phyloP scores from a whole-genome alignment of 352 stramenopile genomes.

The Phytophthora gonapodyides region DNA sequence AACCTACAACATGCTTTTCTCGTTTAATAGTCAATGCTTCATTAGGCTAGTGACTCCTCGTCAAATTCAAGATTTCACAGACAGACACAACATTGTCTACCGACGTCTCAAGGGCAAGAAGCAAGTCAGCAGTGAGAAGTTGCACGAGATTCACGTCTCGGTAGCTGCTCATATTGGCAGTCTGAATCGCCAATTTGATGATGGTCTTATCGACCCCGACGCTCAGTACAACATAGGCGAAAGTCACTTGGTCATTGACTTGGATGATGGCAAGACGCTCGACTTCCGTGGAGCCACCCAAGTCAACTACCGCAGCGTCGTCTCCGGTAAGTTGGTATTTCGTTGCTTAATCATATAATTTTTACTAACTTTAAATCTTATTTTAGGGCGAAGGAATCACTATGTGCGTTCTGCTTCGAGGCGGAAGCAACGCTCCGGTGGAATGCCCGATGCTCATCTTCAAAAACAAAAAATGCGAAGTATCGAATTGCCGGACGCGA shows the following conservation, averaged over 20 bases:
- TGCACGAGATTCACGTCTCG: background rate
- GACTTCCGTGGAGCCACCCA: background rate
- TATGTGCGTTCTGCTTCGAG: conserved; percentile 15
- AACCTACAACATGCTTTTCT: too few species aligned
- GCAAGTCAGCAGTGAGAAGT: conserved; percentile 4
- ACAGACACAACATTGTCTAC: conserved; percentile 6
- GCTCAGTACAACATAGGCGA: conserved; percentile 6
- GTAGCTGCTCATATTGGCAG: background rate
- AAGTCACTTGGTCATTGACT: conserved; percentile 7
- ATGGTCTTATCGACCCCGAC: background rate
- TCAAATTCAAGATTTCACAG: conserved; percentile 4
- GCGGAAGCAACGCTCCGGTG: background rate
- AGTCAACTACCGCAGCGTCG: conserved; percentile 5
- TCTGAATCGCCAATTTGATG: conserved; percentile 8
- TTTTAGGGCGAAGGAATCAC: conserved; percentile 22
- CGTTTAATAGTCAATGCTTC: too few species aligned
- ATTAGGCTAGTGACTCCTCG: background rate
- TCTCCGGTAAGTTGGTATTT: conserved; percentile 1
- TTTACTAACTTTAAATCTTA: background rate
- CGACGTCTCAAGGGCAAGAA: conserved; percentile 7
- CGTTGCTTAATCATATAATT: too few species aligned
- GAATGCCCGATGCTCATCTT: conserved; percentile 14
- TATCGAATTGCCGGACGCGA: conserved; percentile 1
- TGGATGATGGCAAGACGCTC: conserved; percentile 4
- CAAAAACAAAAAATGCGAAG: conserved; percentile 11